Evolutionary conservation across 164 flowering plant species (phyloP).

Genomic region (Vitis vinifera): ASM3070453v1 NC_081816.1:16190501-16191000

Average conservation of each 20-base stretch:
- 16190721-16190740: background rate
- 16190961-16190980: too few species aligned
- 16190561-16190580: background rate
- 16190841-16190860: slow-evolving; percentile 28
- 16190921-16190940: too few species aligned
- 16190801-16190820: background rate
- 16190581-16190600: background rate
- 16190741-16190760: background rate
- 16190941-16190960: too few species aligned
- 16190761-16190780: background rate
- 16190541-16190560: background rate
- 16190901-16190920: slow-evolving; percentile 49
- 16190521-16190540: background rate
- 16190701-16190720: background rate
- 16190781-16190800: background rate
- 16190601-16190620: slow-evolving; percentile 32
- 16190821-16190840: background rate
- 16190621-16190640: slow-evolving; percentile 28
- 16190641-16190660: slow-evolving; percentile 42
- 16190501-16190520: background rate
- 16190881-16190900: slow-evolving; percentile 68
- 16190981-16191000: too few species aligned
- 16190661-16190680: slow-evolving; percentile 42
- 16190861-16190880: slow-evolving; percentile 52
- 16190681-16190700: slow-evolving; percentile 34